Percentiles rank a stretch among this genome's conserved stretches.
Evolutionary conservation across 352 stramenopile species (phyloP).

Genomic region (Globisporangium cystogenes): DNA sequence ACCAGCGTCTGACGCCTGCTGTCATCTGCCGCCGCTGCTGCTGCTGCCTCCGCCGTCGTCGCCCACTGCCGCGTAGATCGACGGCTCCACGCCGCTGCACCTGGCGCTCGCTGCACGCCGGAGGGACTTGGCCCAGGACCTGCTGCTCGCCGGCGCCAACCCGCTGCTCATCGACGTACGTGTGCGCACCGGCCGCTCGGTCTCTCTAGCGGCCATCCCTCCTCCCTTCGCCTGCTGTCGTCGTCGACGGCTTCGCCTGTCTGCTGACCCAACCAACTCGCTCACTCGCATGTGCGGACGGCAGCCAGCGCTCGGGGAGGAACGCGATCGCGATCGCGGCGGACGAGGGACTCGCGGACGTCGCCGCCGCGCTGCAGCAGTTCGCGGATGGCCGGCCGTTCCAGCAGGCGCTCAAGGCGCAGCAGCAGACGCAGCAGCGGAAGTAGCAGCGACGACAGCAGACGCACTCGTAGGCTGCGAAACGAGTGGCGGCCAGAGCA

Average conservation of each 20-base stretch:
- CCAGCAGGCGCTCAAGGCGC: constrained; percentile 15
- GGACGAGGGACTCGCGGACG: constrained; percentile 14
- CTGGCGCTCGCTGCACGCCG: constrained; percentile 40
- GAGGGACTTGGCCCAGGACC: constrained; percentile 48
- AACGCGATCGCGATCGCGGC: constrained; percentile 39
- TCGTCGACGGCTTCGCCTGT: no score
- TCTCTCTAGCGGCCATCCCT: not conserved
- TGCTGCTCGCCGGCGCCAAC: constrained; percentile 51
- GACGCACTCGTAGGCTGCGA: no score
- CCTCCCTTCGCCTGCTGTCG: no score
- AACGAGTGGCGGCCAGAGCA: no score
- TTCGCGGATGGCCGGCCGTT: constrained; percentile 21
- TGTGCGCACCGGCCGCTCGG: not conserved
- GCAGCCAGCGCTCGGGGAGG: constrained; percentile 33
- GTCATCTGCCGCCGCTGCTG: not conserved
- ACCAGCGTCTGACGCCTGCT: no score
- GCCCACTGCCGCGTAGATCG: constrained; percentile 27
- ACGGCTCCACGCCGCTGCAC: constrained; percentile 57
- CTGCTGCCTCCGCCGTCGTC: no score
- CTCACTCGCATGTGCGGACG: no score
- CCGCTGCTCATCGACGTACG: constrained; percentile 52
- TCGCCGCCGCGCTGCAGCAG: constrained; percentile 30
- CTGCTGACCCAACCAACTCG: no score
- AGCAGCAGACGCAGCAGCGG: no score
- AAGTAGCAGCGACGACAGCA: no score